These are phyloP conservation scores for Entonaema liquescens DNA, from an alignment of 495 filamentous ascomycete species.

Conservation along the genomic window DNA sequence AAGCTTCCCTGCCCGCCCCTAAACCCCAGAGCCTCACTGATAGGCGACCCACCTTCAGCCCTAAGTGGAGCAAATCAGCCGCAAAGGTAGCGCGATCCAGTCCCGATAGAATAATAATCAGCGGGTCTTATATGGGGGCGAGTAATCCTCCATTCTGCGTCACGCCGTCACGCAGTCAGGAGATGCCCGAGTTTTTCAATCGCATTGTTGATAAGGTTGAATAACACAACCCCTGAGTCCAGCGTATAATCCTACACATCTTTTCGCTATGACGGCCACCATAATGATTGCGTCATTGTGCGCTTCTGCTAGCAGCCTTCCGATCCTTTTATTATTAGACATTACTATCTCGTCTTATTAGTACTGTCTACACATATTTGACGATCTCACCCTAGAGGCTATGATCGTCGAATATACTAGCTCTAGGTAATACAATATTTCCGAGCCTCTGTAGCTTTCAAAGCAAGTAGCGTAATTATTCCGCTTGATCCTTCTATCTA, in stretches of 20 bases:
- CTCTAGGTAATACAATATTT: too few species aligned
- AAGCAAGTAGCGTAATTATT: background rate
- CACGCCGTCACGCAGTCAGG: background rate
- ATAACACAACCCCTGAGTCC: background rate
- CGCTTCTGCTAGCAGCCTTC: background rate
- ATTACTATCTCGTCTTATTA: background rate
- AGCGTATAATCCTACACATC: background rate
- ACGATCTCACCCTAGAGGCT: too few species aligned
- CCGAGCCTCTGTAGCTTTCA: background rate
- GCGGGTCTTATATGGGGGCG: background rate
- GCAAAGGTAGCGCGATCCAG: background rate
- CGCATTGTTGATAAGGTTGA: background rate
- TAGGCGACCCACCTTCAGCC: background rate
- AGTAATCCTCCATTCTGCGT: background rate
- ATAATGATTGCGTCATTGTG: background rate
- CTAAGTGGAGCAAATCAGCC: background rate
- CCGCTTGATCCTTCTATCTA: background rate
- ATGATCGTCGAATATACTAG: too few species aligned
- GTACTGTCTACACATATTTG: too few species aligned
- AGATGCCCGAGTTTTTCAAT: background rate
- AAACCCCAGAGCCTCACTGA: too few species aligned
- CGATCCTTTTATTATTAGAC: background rate
- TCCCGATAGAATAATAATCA: too few species aligned
- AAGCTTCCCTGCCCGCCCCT: too few species aligned
- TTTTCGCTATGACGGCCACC: background rate